Evolutionary conservation across 202 grass and related monocot species (phyloP).

Genomic region (Cymbopogon flexuosus): DNA sequence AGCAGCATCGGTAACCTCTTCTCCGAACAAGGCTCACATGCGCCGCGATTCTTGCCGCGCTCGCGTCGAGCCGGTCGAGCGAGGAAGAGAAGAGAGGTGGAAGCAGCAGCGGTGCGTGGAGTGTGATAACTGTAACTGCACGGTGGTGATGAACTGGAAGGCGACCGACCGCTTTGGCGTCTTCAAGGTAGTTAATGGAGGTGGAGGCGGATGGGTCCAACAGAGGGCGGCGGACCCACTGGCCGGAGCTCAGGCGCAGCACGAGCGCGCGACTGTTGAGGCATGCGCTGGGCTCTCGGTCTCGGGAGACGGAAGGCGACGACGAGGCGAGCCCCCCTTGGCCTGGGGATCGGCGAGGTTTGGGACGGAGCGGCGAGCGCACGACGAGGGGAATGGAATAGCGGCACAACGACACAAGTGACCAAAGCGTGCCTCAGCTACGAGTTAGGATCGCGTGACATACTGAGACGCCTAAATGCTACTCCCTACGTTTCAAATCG

Average conservation of each 20-base stretch:
- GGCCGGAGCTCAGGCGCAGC: conserved; percentile 5
- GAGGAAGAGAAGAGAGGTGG: not conserved
- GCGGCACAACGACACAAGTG: not conserved
- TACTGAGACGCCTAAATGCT: not conserved
- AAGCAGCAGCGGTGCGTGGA: not conserved
- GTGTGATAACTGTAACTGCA: conserved; percentile 47
- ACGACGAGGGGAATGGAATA: conserved; percentile 36
- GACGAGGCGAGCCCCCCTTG: not conserved
- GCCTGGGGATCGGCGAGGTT: conserved; percentile 34
- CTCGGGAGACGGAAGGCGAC: conserved; percentile 20
- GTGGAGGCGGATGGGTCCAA: conserved; percentile 13
- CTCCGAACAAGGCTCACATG: not conserved
- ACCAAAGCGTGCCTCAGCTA: not conserved
- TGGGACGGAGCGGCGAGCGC: conserved; percentile 19
- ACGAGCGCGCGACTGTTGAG: conserved; percentile 33
- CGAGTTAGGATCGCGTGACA: not conserved
- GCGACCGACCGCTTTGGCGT: not conserved
- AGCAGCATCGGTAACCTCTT: not conserved
- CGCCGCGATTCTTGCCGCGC: not conserved
- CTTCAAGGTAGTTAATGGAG: conserved; percentile 42
- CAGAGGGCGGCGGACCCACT: conserved; percentile 10
- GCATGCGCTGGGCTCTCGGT: not conserved
- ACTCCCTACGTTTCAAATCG: too few relatives aligned
- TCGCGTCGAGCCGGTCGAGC: conserved; percentile 1
- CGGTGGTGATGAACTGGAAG: conserved; percentile 33